Evolutionary conservation across 495 filamentous ascomycete genomes (phyloP).

Genomic region (Alectoria sarmentosa): DNA sequence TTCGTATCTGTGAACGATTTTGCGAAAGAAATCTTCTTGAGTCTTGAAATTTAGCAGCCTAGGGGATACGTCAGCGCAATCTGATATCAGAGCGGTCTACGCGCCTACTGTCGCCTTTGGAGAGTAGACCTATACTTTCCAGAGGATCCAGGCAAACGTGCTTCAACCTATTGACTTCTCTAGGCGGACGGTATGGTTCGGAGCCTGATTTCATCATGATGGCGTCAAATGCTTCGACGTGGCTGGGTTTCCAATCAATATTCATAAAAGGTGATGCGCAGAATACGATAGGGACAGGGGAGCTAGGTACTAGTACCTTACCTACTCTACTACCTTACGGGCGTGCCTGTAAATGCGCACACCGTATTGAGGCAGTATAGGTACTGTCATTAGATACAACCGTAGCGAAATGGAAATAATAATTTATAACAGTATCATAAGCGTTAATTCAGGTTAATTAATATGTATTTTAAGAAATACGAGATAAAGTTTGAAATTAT

Average conservation of each 20-base stretch:
- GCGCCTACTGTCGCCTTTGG: constrained; percentile 76
- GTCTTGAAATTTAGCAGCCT: constrained; percentile 69
- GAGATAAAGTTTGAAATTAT: no score
- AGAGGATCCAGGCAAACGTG: constrained; percentile 63
- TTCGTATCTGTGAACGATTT: constrained; percentile 53
- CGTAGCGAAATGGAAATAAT: no score
- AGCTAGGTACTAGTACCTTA: neutral
- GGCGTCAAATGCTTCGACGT: neutral
- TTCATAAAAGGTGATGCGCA: neutral
- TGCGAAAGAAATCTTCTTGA: constrained; percentile 79
- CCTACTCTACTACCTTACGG: no score
- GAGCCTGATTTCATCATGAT: neutral
- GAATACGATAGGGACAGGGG: neutral
- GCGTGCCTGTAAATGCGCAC: no score
- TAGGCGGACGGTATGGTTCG: constrained; percentile 41
- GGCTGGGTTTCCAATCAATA: neutral
- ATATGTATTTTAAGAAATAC: no score
- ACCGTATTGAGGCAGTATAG: no score
- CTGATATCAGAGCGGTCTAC: constrained; percentile 1
- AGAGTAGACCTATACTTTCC: constrained; percentile 71
- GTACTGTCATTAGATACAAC: no score
- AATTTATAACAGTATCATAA: no score
- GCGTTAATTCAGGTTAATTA: no score
- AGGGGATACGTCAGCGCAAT: constrained; percentile 14
- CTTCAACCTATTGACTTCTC: constrained; percentile 59